Conservation (phyloP, 805 yeast genomes). For the Dipodascopsis uninucleata region DNA sequence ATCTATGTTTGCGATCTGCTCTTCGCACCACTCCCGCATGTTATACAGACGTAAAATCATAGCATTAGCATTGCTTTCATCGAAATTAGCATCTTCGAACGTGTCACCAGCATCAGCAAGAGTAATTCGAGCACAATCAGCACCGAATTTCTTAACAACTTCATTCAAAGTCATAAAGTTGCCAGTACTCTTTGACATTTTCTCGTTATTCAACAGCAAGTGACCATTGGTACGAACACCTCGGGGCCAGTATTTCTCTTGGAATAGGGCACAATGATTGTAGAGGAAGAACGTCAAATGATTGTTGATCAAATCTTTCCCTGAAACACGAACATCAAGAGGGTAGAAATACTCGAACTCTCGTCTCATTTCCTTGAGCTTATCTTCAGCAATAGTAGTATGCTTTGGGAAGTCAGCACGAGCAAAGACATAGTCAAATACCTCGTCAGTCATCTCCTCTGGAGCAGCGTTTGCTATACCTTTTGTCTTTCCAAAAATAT, state of each 20-base stretch:
- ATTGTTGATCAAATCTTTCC: conserved; percentile 95
- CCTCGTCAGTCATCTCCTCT: conserved; percentile 87
- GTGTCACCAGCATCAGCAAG: conserved; percentile 98
- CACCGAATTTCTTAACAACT: conserved; percentile 84
- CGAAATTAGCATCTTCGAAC: conserved; percentile 96
- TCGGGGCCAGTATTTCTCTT: conserved; percentile 84
- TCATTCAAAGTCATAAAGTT: conserved; percentile 89
- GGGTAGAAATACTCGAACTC: conserved; percentile 98
- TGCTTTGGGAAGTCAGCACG: conserved; percentile 57
- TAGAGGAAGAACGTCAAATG: conserved; percentile 95
- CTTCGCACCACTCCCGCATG: conserved; percentile 94
- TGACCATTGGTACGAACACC: conserved; percentile 97
- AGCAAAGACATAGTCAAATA: conserved; percentile 84
- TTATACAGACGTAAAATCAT: conserved; percentile 91
- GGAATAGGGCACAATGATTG: conserved; percentile 89
- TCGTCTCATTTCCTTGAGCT: conserved; percentile 72
- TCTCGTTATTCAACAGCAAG: conserved; percentile 87
- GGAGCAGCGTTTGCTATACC: conserved; percentile 75
- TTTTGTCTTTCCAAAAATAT: conserved; percentile 69
- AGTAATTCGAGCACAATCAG: conserved; percentile 96
- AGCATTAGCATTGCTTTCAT: conserved; percentile 93
- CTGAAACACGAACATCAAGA: conserved; percentile 84
- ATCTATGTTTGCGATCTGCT: conserved; percentile 42
- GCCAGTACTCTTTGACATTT: conserved; percentile 98
- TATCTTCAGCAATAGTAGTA: conserved; percentile 57